phyloP scores from a whole-genome alignment of 2,329 filamentous ascomycete genomes.

The Colletotrichum kahawae region DNA sequence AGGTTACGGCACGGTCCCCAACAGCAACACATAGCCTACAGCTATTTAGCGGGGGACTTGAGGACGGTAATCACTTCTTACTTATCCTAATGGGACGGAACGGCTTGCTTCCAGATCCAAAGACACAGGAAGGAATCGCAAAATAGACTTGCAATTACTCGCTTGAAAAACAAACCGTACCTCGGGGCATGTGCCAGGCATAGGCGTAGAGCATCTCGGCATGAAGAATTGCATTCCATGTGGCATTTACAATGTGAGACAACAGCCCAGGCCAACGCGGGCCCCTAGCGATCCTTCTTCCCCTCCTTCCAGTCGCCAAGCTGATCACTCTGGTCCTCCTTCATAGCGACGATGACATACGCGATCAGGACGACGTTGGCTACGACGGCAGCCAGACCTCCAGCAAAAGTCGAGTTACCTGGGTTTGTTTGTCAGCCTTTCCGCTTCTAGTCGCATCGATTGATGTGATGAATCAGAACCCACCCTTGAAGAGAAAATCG shows the following conservation, averaged over 20 bases:
- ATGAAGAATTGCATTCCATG: not conserved
- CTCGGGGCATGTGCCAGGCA: not conserved
- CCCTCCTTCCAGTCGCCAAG: slow-evolving; percentile 42
- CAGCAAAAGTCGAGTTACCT: slow-evolving; percentile 91
- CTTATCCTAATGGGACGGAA: not conserved
- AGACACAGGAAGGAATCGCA: not conserved
- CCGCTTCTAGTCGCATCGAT: not conserved
- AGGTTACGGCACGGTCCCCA: not conserved
- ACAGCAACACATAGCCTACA: not conserved
- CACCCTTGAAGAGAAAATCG: slow-evolving; percentile 79
- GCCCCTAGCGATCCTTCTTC: slow-evolving; percentile 54
- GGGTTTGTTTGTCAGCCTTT: not conserved
- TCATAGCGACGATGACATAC: slow-evolving; percentile 93
- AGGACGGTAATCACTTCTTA: not conserved
- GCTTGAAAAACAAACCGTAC: not conserved
- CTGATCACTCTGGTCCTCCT: slow-evolving; percentile 71
- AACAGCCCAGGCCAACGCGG: not conserved
- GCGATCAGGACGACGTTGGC: slow-evolving; percentile 89
- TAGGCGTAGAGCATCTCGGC: not conserved
- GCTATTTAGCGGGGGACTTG: not conserved
- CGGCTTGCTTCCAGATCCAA: not conserved
- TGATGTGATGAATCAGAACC: slow-evolving; percentile 14
- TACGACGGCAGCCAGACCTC: slow-evolving; percentile 82
- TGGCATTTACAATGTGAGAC: not conserved
- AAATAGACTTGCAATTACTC: not conserved